Conservation (phyloP, 2,329 filamentous ascomycete genomes). For the Aureobasidium sp. region DNA sequence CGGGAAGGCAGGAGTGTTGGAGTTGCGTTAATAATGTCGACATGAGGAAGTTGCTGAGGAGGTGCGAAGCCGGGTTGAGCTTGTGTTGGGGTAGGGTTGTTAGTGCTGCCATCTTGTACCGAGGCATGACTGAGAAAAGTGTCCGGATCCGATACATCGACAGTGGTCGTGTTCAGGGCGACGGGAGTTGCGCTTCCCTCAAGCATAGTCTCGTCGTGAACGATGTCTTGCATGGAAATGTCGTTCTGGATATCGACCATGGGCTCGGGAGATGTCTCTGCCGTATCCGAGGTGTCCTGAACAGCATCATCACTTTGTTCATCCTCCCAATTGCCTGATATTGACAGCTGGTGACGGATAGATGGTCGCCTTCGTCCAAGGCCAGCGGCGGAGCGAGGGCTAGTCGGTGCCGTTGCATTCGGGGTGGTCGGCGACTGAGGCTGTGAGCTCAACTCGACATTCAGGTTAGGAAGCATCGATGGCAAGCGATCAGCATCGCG, state of each 20-base stretch:
- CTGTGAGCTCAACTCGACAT: constrained; percentile 70
- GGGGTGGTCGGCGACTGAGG: constrained; percentile 88
- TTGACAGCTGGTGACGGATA: constrained; percentile 81
- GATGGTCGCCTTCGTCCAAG: constrained; percentile 67
- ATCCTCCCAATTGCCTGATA: constrained; percentile 71
- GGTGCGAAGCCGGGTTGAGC: constrained; percentile 29
- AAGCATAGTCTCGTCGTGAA: constrained; percentile 72
- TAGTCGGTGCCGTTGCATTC: constrained; percentile 53
- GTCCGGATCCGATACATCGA: constrained; percentile 80
- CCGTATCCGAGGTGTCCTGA: constrained; percentile 48
- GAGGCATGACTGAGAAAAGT: constrained; percentile 91
- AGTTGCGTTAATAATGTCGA: constrained; percentile 61
- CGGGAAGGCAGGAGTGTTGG: constrained; percentile 36
- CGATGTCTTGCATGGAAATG: constrained; percentile 83
- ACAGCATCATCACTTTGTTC: constrained; percentile 74
- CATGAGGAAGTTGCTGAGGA: constrained; percentile 39
- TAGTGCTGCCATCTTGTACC: constrained; percentile 76
- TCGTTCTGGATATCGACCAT: constrained; percentile 72
- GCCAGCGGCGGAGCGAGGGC: constrained; percentile 39
- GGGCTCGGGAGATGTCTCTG: constrained; percentile 46
- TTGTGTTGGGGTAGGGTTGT: constrained; percentile 61
- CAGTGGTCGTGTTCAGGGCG: constrained; percentile 67
- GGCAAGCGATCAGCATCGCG: constrained; percentile 76
- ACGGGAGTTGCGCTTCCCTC: constrained; percentile 61
- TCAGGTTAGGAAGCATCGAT: constrained; percentile 67